A percentile compares a stretch with the other conserved stretches of the same genome.
phyloP scores from a whole-genome alignment of 192 early-diverging fungal genomes.

The Backusella mclennaniae region DNA sequence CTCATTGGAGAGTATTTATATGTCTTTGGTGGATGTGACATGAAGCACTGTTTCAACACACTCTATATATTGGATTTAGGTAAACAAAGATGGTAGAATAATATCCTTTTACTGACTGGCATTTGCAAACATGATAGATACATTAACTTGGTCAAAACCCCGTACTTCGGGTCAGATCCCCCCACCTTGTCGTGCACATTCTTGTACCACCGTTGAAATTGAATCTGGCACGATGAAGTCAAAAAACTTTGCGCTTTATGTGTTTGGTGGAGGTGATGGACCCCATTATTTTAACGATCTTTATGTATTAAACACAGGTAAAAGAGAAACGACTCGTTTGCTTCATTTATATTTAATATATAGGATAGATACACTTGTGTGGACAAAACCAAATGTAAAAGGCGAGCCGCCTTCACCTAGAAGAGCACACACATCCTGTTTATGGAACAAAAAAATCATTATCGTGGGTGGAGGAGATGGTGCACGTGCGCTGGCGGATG shows the following conservation, averaged over 20 bases:
- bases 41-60: conserved; percentile 68
- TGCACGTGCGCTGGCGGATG: conserved; percentile 75
- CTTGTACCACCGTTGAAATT: conserved; percentile 64
- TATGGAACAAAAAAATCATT: conserved; percentile 73
- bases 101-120: not conserved
- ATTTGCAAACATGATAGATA: conserved; percentile 47
- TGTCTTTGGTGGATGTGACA: conserved; percentile 89
- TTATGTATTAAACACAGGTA: conserved; percentile 75
- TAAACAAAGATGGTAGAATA: conserved; percentile 26
- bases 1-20: conserved; percentile 73
- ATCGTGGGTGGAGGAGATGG: conserved; percentile 91
- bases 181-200: conserved; percentile 80
- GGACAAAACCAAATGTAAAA: conserved; percentile 62
- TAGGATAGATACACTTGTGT: conserved; percentile 54
- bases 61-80: conserved; percentile 80
- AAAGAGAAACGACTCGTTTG: not conserved
- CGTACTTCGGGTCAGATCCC: conserved; percentile 65
- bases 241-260: conserved; percentile 50
- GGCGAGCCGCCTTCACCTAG: conserved; percentile 63
- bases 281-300: conserved; percentile 81
- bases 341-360: not conserved
- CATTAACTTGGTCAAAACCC: conserved; percentile 77
- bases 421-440: conserved; percentile 81
- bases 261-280: conserved; percentile 89
- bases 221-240: conserved; percentile 14